A percentile compares a stretch with the other conserved stretches of the same genome.
These are phyloP conservation scores for Ogataea pilisensis DNA, from an alignment of 805 yeast species.

Conservation along the genomic window DNA sequence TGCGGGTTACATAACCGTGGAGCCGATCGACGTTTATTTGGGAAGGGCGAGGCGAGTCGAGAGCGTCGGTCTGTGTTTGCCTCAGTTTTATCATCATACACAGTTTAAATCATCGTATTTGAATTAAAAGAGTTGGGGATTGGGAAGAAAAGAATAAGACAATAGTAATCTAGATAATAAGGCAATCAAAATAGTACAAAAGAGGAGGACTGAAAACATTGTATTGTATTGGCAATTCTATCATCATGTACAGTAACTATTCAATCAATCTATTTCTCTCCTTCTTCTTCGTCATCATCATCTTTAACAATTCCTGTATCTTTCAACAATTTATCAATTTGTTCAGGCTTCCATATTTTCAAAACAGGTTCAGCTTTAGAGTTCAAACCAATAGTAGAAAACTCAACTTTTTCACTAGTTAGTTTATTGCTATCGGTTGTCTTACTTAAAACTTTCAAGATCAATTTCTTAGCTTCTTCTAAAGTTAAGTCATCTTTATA, in stretches of 20 bases:
- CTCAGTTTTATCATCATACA: too few species aligned
- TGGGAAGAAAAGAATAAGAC: too few species aligned
- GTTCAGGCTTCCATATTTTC: constrained; percentile 75
- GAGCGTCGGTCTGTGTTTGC: too few species aligned
- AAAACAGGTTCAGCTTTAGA: constrained; percentile 51
- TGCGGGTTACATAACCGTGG: too few species aligned
- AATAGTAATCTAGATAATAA: too few species aligned
- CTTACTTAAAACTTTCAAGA: constrained; percentile 86
- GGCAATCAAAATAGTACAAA: too few species aligned
- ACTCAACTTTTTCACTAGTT: constrained; percentile 87
- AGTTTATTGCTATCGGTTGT: constrained; percentile 88
- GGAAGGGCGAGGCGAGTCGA: too few species aligned
- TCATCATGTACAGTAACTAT: neutral
- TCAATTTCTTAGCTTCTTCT: constrained; percentile 78
- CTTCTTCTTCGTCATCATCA: constrained; percentile 44
- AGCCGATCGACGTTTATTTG: too few species aligned
- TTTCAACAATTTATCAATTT: constrained; percentile 69
- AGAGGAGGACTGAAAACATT: neutral
- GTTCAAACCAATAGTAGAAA: constrained; percentile 67
- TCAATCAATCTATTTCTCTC: neutral
- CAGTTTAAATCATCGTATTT: too few species aligned
- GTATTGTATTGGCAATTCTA: neutral
- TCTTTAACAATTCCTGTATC: constrained; percentile 65
- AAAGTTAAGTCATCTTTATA: constrained; percentile 76
- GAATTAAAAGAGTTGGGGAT: too few species aligned